Percentiles rank a stretch among this genome's conserved stretches.
These are phyloP conservation scores for Thozetella sp. DNA, from an alignment of 495 filamentous ascomycete species.

Conservation along the genomic window DNA sequence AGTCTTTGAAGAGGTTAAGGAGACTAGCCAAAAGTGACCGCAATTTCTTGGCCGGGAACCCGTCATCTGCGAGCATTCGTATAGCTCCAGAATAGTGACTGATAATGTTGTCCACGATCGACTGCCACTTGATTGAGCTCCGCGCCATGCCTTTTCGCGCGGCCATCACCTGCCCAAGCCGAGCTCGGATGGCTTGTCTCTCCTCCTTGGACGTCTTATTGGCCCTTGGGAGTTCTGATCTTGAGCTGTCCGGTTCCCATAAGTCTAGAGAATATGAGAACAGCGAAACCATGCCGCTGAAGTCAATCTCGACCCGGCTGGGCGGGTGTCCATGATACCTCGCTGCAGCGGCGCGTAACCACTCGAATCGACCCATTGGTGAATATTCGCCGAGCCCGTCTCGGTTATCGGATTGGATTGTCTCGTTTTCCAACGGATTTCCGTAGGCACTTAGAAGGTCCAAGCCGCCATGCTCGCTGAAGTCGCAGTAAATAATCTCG, in stretches of 20 bases:
- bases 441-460: not conserved
- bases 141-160: not conserved
- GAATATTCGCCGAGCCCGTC: not conserved
- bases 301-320: not conserved
- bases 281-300: not conserved
- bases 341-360: not conserved
- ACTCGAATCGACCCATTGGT: not conserved
- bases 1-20: not conserved
- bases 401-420: not conserved
- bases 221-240: not conserved
- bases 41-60: not conserved
- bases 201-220: not conserved
- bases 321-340: not conserved
- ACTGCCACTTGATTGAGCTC: not conserved
- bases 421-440: not conserved
- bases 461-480: not conserved
- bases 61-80: not conserved
- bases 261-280: not conserved
- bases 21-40: not conserved
- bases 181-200: not conserved
- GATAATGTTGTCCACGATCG: not conserved
- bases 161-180: not conserved
- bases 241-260: not conserved
- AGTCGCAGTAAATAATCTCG: not conserved
- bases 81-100: not conserved